phyloP scores from a whole-genome alignment of 2,329 filamentous ascomycete genomes.

The Huntiella savannae region DNA sequence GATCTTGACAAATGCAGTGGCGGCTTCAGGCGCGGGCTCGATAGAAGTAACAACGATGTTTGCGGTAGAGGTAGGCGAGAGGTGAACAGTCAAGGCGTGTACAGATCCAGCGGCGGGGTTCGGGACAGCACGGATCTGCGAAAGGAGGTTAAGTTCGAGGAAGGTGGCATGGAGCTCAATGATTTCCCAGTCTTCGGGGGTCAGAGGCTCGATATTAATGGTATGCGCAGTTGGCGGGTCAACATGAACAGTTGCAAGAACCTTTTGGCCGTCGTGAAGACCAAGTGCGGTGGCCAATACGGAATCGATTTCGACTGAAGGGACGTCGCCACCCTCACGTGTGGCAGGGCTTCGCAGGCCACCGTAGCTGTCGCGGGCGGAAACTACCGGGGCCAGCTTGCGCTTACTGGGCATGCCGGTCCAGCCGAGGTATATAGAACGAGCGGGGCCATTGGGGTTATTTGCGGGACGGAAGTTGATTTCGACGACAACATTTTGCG shows the following conservation, averaged over 20 bases:
- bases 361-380: conserved; percentile 51
- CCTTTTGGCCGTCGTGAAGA: conserved; percentile 63
- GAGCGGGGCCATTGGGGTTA: conserved; percentile 28
- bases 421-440: conserved; percentile 81
- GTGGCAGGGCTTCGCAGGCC: conserved; percentile 29
- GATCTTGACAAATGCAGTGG: conserved; percentile 68
- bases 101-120: conserved; percentile 48
- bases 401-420: conserved; percentile 94
- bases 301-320: conserved; percentile 70
- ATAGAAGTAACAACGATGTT: conserved; percentile 75
- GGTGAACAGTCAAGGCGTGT: conserved; percentile 75
- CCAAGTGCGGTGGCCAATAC: conserved; percentile 63
- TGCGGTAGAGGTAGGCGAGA: conserved; percentile 88
- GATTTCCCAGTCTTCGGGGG: conserved; percentile 94
- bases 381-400: conserved; percentile 52
- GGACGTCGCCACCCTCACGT: conserved; percentile 52
- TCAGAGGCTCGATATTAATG: conserved; percentile 90
- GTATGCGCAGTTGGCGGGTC: conserved; percentile 85
- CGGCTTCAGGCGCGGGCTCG: conserved; percentile 31
- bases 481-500: conserved; percentile 93
- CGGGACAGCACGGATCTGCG: conserved; percentile 80
- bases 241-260: conserved; percentile 54
- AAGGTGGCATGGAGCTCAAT: conserved; percentile 95
- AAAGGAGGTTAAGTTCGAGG: conserved; percentile 78
- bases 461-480: conserved; percentile 43